These are phyloP conservation scores for Fomitopsis pinicola DNA, from an alignment of 1,284 basidiomycete species.

Conservation along the genomic window DNA sequence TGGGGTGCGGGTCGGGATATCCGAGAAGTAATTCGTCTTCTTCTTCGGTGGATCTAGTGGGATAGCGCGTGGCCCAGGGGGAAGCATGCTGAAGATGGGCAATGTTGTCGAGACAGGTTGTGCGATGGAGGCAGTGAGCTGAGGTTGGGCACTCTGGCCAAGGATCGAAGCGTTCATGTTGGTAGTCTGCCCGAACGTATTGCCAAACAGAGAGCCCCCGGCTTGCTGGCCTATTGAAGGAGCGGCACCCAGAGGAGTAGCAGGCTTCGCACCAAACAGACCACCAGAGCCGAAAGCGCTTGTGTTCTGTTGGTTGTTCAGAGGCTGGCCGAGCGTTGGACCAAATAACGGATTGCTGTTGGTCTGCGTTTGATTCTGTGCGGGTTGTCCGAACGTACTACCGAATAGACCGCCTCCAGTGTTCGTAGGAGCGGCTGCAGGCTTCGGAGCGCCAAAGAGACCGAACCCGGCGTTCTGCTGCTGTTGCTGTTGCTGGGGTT, in stretches of 20 bases:
- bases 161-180: slow-evolving; percentile 38
- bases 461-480: slow-evolving; percentile 22
- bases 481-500: slow-evolving; percentile 25
- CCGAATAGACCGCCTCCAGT: slow-evolving; percentile 43
- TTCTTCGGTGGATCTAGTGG: slow-evolving; percentile 66
- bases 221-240: slow-evolving; percentile 38
- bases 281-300: slow-evolving; percentile 32
- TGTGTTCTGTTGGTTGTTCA: slow-evolving; percentile 28
- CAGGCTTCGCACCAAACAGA: slow-evolving; percentile 40
- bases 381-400: slow-evolving; percentile 25
- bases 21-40: slow-evolving; percentile 66
- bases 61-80: slow-evolving; percentile 59
- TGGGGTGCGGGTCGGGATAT: slow-evolving; percentile 62
- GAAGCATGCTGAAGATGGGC: slow-evolving; percentile 71
- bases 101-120: slow-evolving; percentile 87
- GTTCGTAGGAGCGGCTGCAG: slow-evolving; percentile 19
- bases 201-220: slow-evolving; percentile 46
- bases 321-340: slow-evolving; percentile 31
- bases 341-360: slow-evolving; percentile 34
- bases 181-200: slow-evolving; percentile 25
- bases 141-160: slow-evolving; percentile 42
- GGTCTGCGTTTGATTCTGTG: slow-evolving; percentile 25
- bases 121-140: slow-evolving; percentile 81
- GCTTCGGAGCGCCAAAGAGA: slow-evolving; percentile 27
- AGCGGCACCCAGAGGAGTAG: slow-evolving; percentile 28